Conservation (phyloP, 2,329 filamentous ascomycete genomes). For the Scopulariopsis brevicaulis region DNA sequence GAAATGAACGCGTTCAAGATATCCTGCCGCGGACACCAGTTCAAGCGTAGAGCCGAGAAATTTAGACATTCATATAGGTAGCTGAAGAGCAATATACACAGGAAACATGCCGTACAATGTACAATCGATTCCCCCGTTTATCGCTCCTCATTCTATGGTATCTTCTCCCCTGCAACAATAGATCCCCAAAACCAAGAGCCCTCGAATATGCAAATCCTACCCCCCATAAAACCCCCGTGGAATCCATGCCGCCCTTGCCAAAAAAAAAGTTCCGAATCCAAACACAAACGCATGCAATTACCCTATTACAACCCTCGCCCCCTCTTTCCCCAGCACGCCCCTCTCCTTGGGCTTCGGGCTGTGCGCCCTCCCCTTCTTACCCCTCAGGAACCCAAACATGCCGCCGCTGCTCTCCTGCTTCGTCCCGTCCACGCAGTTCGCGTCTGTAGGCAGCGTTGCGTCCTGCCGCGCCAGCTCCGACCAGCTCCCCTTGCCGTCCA, state of each 20-base stretch:
- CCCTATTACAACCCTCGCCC: constrained; percentile 71
- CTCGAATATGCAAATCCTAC: too few relatives aligned
- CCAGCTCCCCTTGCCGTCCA: constrained; percentile 86
- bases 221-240: background rate
- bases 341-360: constrained; percentile 92
- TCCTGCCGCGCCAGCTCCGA: constrained; percentile 81
- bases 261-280: background rate
- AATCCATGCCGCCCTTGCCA: background rate
- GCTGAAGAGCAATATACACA: background rate
- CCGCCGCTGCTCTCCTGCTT: constrained; percentile 30
- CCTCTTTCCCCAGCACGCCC: constrained; percentile 90
- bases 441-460: constrained; percentile 59
- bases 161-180: background rate
- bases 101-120: background rate
- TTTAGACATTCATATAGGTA: background rate
- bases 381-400: constrained; percentile 80
- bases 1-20: too few relatives aligned
- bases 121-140: background rate
- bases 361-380: constrained; percentile 81
- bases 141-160: background rate
- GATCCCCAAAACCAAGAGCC: background rate
- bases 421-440: background rate
- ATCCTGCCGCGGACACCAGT: too few relatives aligned
- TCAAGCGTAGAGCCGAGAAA: background rate
- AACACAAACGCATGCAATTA: constrained; percentile 16